Base-by-base conservation (phyloP, 208 protist species). In the Kentomonas sorsogonicus region DNA sequence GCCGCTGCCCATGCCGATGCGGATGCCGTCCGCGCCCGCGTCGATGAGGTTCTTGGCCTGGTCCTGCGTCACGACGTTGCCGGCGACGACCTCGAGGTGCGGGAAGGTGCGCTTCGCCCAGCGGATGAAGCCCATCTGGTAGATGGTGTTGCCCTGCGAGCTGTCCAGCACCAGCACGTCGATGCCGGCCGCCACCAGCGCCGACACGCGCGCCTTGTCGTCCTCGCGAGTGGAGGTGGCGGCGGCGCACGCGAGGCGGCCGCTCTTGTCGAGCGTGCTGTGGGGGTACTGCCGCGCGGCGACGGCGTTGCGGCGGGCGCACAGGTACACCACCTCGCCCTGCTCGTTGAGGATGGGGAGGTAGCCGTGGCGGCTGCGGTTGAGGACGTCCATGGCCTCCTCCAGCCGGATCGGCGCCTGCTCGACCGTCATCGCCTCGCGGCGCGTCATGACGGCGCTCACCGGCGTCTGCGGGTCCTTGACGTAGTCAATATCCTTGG, bases 1-100 rank as follows among this genome's bases (percentile, higher is more conserved):
- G 23, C 98, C 98, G 33, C 87, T 91, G 60, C 98, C 98, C 95
- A 99, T 99, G 39, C 98, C 98, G 26, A 99, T 93, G 60, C 97
- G 93, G 13, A 99, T 82, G 26, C 70, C 94, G 67, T 99, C 97
- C 10, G 93, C 96, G 36, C 98, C 97, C 26, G 97, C 96, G 56
- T 96, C 86, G 47, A 98, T 98, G 9, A 98, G 79, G 64, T 97
- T 91, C 77, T 97, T 89, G 6, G 97, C 96, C 79, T 98, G 96
- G 41, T 86, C 81, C 40, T 87, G 79, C 22, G 97, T 99, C 47
- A 99, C 98, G 3, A 99, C 93, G 68, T 99, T 99, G 29, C 97
- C 97, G 1, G 83, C 95, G 13, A 98, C 75, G 2, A 97, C 87
- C 65, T 94, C 81, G 16, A 94, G 31, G 34, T 78, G 45, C 10